Evolutionary conservation across 345 rosid species (phyloP).

Genomic region (Bruguiera parviflora): DNA sequence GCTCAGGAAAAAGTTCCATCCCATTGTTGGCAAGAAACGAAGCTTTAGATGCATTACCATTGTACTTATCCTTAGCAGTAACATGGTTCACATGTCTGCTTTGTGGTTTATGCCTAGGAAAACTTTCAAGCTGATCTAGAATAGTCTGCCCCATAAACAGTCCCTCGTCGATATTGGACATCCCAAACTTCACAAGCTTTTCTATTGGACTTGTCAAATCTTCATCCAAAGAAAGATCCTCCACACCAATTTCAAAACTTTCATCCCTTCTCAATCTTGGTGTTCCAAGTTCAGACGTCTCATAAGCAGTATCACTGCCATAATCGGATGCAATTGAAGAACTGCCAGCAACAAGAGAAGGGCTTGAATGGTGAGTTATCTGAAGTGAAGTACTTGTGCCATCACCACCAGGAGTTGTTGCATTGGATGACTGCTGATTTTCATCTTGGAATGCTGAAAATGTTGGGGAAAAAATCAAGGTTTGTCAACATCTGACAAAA

Average conservation of each 20-base stretch:
- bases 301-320: constrained; percentile 95
- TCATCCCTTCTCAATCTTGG: constrained; percentile 65
- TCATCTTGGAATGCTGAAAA: constrained; percentile 89
- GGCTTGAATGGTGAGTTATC: constrained; percentile 45
- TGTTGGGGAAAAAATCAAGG: constrained; percentile 9
- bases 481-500: neutral
- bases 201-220: constrained; percentile 79
- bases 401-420: constrained; percentile 40
- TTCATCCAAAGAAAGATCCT: constrained; percentile 70
- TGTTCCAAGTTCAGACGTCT: constrained; percentile 86
- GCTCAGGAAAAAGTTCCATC: constrained; percentile 57
- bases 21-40: constrained; percentile 48
- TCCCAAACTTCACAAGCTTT: constrained; percentile 76
- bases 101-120: constrained; percentile 62
- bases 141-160: constrained; percentile 91
- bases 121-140: constrained; percentile 86
- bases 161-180: constrained; percentile 95
- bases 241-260: constrained; percentile 63
- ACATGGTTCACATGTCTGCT: constrained; percentile 46
- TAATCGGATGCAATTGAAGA: constrained; percentile 81
- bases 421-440: constrained; percentile 46
- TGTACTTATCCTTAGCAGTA: constrained; percentile 39
- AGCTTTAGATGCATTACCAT: constrained; percentile 57
- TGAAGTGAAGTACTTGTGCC: constrained; percentile 41
- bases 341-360: constrained; percentile 53